Percentiles rank a stretch among this genome's conserved stretches.
These are phyloP conservation scores for Metschnikowia colocasiae DNA, from an alignment of 805 yeast genomes.

Conservation along the genomic window DNA sequence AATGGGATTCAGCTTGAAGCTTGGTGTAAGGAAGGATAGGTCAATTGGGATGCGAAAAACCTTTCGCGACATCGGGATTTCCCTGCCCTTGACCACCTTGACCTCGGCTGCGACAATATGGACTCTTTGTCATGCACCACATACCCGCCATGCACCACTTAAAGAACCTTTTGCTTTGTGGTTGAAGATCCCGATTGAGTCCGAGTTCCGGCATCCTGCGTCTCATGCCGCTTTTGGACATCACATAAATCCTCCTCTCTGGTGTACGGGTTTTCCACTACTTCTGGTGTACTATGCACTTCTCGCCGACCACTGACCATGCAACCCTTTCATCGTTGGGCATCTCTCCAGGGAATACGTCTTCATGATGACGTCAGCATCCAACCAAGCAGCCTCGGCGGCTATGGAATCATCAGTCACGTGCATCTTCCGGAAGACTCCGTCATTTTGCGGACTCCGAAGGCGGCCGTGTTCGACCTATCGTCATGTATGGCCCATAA, in stretches of 20 bases:
- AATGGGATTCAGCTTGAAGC: neutral
- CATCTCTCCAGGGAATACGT: constrained; percentile 6
- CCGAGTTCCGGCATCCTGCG: neutral
- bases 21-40: neutral
- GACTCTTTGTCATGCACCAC: neutral
- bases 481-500: constrained; percentile 3
- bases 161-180: no score
- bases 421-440: constrained; percentile 4
- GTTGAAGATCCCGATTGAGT: no score
- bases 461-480: constrained; percentile 9
- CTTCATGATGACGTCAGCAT: constrained; percentile 5
- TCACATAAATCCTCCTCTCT: neutral
- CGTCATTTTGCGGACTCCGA: constrained; percentile 14
- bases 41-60: neutral
- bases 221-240: no score
- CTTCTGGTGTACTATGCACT: neutral
- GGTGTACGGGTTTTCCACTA: constrained; percentile 10
- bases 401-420: constrained; percentile 12
- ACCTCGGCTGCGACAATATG: neutral
- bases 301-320: neutral
- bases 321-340: constrained; percentile 6
- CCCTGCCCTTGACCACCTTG: no score
- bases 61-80: constrained; percentile 1
- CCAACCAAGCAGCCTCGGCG: constrained; percentile 13
- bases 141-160: no score